A percentile compares a stretch with the other conserved stretches of the same genome.
Evolutionary conservation across 768 basidiomycete genomes (phyloP).

Genomic region (Tubosaeta brunneosetosa): DNA sequence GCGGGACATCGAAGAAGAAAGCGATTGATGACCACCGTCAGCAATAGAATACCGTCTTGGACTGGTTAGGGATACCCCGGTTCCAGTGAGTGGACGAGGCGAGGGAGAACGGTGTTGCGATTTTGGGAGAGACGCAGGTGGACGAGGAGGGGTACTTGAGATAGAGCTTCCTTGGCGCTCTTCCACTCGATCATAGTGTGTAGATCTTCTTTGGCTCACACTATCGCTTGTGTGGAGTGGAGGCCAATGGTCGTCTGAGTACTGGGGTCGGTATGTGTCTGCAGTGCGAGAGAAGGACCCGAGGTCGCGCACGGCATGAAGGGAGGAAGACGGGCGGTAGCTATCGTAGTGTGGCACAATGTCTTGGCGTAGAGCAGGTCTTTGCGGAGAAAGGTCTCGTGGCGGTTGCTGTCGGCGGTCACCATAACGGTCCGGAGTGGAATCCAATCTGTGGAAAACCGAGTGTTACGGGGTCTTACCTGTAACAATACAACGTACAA

Average conservation of each 20-base stretch:
- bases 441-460: slow-evolving; percentile 21
- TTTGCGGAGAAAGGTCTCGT: slow-evolving; percentile 36
- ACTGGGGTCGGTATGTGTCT: slow-evolving; percentile 52
- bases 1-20: slow-evolving; percentile 15
- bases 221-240: slow-evolving; percentile 30
- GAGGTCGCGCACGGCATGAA: slow-evolving; percentile 37
- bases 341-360: slow-evolving; percentile 39
- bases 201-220: slow-evolving; percentile 20
- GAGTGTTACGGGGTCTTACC: slow-evolving; percentile 20
- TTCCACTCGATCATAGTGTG: slow-evolving; percentile 23
- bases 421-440: slow-evolving; percentile 31
- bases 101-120: slow-evolving; percentile 23
- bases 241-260: slow-evolving; percentile 33
- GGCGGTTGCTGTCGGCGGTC: slow-evolving; percentile 33
- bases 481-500: slow-evolving; percentile 31
- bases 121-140: slow-evolving; percentile 10
- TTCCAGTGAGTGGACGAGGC: slow-evolving; percentile 12
- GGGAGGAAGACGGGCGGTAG: slow-evolving; percentile 41
- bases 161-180: slow-evolving; percentile 28
- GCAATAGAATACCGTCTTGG: slow-evolving; percentile 1
- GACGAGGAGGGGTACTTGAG: slow-evolving; percentile 32
- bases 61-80: slow-evolving; percentile 1
- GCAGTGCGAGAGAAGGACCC: slow-evolving; percentile 33
- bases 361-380: slow-evolving; percentile 30
- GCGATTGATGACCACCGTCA: slow-evolving; percentile 15